These are phyloP conservation scores for Fusarium citri DNA, from an alignment of 2,329 filamentous ascomycete species.

Conservation along the genomic window DNA sequence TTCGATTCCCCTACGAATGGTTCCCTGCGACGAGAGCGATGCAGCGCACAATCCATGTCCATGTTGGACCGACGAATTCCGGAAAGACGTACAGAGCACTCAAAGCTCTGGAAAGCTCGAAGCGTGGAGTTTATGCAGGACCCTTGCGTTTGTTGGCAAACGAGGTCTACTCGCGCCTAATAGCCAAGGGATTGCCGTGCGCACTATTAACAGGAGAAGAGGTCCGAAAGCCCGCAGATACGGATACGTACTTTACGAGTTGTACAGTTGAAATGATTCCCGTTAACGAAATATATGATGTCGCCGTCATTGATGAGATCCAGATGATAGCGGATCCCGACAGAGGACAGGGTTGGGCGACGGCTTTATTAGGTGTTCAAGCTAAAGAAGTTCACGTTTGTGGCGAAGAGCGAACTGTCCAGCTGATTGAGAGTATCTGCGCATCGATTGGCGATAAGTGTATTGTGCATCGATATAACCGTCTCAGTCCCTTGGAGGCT, in stretches of 20 bases:
- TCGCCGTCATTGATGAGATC: slow-evolving; percentile 97
- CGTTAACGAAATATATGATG: slow-evolving; percentile 72
- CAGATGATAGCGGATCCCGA: slow-evolving; percentile 90
- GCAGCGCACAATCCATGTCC: slow-evolving; percentile 87
- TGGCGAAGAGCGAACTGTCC: slow-evolving; percentile 85
- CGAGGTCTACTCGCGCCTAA: slow-evolving; percentile 91
- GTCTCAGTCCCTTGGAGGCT: slow-evolving; percentile 81
- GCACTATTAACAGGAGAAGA: slow-evolving; percentile 93
- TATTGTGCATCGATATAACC: slow-evolving; percentile 83
- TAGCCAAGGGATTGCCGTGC: slow-evolving; percentile 79
- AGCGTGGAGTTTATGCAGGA: slow-evolving; percentile 87
- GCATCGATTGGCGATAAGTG: slow-evolving; percentile 84
- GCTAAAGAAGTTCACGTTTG: slow-evolving; percentile 93
- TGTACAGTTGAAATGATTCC: slow-evolving; percentile 94
- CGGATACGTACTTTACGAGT: slow-evolving; percentile 73
- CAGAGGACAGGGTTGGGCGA: slow-evolving; percentile 94
- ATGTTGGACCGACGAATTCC: slow-evolving; percentile 97
- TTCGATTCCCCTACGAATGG: slow-evolving; percentile 93
- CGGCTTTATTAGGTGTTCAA: slow-evolving; percentile 86
- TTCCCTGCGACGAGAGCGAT: slow-evolving; percentile 84
- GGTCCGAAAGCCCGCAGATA: slow-evolving; percentile 73
- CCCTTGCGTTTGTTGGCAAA: slow-evolving; percentile 90
- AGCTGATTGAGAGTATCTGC: slow-evolving; percentile 81
- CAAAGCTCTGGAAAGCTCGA: slow-evolving; percentile 81
- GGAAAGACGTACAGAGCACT: slow-evolving; percentile 97